Percentiles rank a stretch among this genome's conserved stretches.
These are phyloP conservation scores for Mycena chlorophos DNA, from an alignment of 768 basidiomycete genomes.

Conservation along the genomic window DNA sequence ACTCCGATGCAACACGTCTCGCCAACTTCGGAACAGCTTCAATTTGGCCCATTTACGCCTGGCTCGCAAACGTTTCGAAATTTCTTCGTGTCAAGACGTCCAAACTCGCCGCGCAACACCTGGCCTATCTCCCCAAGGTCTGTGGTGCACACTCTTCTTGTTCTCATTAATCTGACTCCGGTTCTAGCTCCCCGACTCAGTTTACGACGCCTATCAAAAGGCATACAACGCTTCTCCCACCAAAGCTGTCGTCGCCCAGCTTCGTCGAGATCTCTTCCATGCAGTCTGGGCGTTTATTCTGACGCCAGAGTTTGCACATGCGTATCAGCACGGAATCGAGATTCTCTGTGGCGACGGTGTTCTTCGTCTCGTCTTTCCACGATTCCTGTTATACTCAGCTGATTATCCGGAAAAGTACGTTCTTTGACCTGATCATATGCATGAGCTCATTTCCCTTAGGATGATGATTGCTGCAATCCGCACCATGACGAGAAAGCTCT, in stretches of 20 bases:
- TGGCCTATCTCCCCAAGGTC: slow-evolving; percentile 31
- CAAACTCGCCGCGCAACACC: slow-evolving; percentile 23
- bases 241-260: slow-evolving; percentile 20
- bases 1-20: slow-evolving; percentile 22
- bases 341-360: slow-evolving; percentile 20
- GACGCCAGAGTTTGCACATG: slow-evolving; percentile 17
- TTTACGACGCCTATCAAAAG: slow-evolving; percentile 20
- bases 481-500: neutral
- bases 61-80: slow-evolving; percentile 18
- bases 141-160: neutral
- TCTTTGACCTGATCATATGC: neutral
- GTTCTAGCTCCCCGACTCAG: slow-evolving; percentile 23
- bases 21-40: slow-evolving; percentile 19
- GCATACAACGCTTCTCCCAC: slow-evolving; percentile 9
- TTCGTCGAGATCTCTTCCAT: slow-evolving; percentile 23
- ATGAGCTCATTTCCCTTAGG: neutral
- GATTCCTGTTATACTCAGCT: slow-evolving; percentile 2
- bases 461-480: neutral
- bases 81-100: slow-evolving; percentile 16
- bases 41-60: slow-evolving; percentile 32
- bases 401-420: slow-evolving; percentile 26
- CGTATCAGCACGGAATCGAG: slow-evolving; percentile 15
- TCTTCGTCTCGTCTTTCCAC: slow-evolving; percentile 12
- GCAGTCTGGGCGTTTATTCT: slow-evolving; percentile 15
- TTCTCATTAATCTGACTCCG: neutral